phyloP scores from a whole-genome alignment of 78 protist species.

The Chrysochromulina parva region DNA sequence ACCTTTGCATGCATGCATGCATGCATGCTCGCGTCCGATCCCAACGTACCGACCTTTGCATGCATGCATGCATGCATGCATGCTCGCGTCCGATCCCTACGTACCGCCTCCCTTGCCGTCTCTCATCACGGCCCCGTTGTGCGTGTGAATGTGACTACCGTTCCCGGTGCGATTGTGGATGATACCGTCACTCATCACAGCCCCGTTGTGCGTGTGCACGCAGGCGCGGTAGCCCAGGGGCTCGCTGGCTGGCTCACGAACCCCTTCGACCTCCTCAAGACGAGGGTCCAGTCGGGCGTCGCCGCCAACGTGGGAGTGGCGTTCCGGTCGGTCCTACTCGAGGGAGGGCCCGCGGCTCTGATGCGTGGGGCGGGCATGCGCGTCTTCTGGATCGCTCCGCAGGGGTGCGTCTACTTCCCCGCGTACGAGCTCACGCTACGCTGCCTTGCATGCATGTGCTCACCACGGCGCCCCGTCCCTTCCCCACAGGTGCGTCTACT shows the following conservation, averaged over 20 bases:
- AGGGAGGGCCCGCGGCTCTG: not conserved
- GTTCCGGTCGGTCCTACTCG: not conserved
- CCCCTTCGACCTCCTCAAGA: not conserved
- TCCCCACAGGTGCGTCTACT: not conserved
- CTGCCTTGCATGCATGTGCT: not conserved
- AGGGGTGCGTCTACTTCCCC: conserved; percentile 10
- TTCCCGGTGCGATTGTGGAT: too few relatives aligned
- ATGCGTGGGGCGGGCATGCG: not conserved
- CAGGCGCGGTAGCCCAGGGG: not conserved
- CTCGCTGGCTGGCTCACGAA: not conserved
- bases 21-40: too few relatives aligned
- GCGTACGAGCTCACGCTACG: not conserved
- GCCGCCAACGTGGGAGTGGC: not conserved
- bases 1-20: too few relatives aligned
- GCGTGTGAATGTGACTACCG: too few relatives aligned
- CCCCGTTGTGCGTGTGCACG: too few relatives aligned
- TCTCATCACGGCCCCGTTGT: too few relatives aligned
- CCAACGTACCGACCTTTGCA: too few relatives aligned
- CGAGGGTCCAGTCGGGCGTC: not conserved
- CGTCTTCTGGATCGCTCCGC: not conserved
- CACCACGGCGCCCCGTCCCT: not conserved
- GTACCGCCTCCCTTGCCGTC: too few relatives aligned
- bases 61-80: too few relatives aligned
- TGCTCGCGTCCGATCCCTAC: too few relatives aligned
- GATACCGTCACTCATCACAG: too few relatives aligned